Evolutionary conservation across 2,329 filamentous ascomycete species (phyloP).

Genomic region (Penicillium aurantiogriseum): DNA sequence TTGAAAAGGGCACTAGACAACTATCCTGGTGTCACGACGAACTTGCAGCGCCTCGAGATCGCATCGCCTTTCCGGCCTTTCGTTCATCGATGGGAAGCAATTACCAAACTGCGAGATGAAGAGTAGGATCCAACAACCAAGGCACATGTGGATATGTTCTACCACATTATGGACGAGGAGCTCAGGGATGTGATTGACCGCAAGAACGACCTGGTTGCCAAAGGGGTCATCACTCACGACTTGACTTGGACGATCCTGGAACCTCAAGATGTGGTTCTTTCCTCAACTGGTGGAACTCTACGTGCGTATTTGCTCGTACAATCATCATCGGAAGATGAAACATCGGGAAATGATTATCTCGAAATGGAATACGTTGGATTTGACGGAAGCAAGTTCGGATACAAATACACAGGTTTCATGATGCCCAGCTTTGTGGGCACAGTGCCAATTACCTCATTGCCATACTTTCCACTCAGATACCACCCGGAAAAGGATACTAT

Average conservation of each 20-base stretch:
- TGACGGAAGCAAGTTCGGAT: slow-evolving; percentile 23
- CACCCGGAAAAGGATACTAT: slow-evolving; percentile 44
- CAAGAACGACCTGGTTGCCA: slow-evolving; percentile 52
- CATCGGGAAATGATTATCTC: neutral
- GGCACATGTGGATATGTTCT: slow-evolving; percentile 50
- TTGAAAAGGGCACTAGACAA: slow-evolving; percentile 55
- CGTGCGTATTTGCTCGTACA: slow-evolving; percentile 14
- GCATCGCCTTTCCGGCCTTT: slow-evolving; percentile 61
- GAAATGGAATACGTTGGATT: slow-evolving; percentile 19
- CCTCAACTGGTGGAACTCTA: neutral
- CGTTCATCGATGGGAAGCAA: slow-evolving; percentile 62
- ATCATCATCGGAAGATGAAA: neutral
- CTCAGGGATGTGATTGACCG: slow-evolving; percentile 52
- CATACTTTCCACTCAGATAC: slow-evolving; percentile 46
- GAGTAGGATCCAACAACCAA: slow-evolving; percentile 46
- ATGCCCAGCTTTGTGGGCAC: slow-evolving; percentile 36
- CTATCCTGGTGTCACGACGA: slow-evolving; percentile 61
- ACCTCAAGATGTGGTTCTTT: slow-evolving; percentile 25
- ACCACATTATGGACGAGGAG: slow-evolving; percentile 51
- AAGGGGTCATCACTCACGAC: slow-evolving; percentile 55
- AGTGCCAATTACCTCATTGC: slow-evolving; percentile 41
- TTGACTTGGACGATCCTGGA: slow-evolving; percentile 45
- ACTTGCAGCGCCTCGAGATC: slow-evolving; percentile 62
- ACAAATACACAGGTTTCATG: neutral
- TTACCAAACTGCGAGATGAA: slow-evolving; percentile 45